Conservation (phyloP, 2,329 filamentous ascomycete species). For the Fusarium sulawesiense region DNA sequence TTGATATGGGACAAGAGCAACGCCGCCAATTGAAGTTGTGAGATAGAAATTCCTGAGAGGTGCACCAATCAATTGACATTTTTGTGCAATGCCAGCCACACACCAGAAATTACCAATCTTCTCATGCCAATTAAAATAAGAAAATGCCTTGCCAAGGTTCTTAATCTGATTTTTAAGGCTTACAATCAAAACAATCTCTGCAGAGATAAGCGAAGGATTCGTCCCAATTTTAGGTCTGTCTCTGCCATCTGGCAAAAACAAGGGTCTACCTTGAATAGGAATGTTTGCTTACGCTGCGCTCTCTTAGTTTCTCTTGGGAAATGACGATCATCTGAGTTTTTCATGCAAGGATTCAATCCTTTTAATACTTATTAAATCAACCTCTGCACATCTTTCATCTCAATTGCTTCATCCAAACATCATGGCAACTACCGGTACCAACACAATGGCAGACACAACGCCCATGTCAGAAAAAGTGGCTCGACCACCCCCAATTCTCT, state of each 20-base stretch:
- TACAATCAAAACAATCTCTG: neutral
- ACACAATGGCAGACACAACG: neutral
- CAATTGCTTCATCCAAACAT: neutral
- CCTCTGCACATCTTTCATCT: too few relatives aligned
- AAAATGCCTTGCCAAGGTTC: neutral
- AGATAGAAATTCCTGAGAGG: neutral
- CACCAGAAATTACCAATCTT: neutral
- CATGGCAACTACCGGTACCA: neutral
- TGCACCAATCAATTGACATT: neutral
- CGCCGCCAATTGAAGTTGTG: too few relatives aligned
- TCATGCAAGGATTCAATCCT: neutral
- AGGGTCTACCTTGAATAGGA: neutral
- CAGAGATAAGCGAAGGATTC: neutral
- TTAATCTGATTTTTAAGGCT: neutral
- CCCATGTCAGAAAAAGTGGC: neutral
- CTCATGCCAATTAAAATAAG: neutral
- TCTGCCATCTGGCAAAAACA: neutral
- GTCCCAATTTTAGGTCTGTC: neutral
- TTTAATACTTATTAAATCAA: neutral
- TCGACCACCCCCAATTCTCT: constrained; percentile 17
- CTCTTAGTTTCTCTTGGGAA: neutral
- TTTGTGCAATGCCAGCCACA: neutral
- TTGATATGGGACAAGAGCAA: accelerated
- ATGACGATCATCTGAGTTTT: neutral
- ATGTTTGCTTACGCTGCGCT: neutral